Evolutionary conservation across 2,329 filamentous ascomycete species (phyloP).

Genomic region (Fusarium heterosporum): DNA sequence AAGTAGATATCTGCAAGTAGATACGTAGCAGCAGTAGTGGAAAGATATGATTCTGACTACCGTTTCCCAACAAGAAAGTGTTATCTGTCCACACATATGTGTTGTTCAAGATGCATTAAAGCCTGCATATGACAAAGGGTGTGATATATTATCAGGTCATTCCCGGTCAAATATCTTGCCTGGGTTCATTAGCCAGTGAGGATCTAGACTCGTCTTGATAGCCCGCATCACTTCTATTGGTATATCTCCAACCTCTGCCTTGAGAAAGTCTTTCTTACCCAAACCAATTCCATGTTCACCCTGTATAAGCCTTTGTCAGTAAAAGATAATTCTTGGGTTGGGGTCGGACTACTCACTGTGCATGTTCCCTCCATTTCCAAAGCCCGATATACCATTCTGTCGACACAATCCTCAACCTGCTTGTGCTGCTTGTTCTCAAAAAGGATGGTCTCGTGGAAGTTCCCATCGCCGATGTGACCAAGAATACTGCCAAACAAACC

Average conservation of each 20-base stretch:
- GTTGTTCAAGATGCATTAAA: too few species aligned
- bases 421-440: conserved; percentile 82
- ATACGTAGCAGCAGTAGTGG: too few species aligned
- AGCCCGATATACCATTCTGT: conserved; percentile 90
- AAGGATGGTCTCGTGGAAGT: conserved; percentile 93
- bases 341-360: conserved; percentile 57
- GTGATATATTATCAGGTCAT: background rate
- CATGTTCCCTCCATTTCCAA: conserved; percentile 95
- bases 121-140: too few species aligned
- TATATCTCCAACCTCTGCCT: conserved; percentile 81
- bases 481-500: conserved; percentile 88
- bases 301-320: accelerated
- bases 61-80: background rate
- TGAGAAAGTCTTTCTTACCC: conserved; percentile 83
- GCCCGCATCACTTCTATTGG: conserved; percentile 86
- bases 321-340: accelerated
- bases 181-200: conserved; percentile 89
- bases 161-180: conserved; percentile 74
- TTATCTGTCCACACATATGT: accelerated
- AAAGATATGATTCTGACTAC: background rate
- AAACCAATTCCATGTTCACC: conserved; percentile 89
- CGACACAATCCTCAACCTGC: conserved; percentile 82
- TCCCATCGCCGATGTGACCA: conserved; percentile 92
- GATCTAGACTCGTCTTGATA: conserved; percentile 84
- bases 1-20: too few species aligned